A percentile compares a stretch with the other conserved stretches of the same genome.
Evolutionary conservation across 257 asterid species (phyloP).

Genomic region (Solanum arcanum): DNA sequence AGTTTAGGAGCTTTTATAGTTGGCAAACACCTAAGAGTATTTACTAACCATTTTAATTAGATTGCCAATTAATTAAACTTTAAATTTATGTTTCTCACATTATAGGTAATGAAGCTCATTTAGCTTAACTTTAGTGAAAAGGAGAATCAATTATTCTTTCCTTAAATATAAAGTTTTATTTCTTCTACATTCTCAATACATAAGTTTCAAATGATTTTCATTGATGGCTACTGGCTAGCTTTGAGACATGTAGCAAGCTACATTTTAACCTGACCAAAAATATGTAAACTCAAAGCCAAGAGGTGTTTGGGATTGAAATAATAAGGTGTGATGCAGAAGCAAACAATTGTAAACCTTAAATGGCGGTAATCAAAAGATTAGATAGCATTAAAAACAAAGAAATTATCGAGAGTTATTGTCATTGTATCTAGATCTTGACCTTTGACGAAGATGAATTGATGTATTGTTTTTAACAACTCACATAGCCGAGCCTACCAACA

Average conservation of each 20-base stretch:
- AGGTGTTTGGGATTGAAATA: background rate
- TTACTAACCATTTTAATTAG: background rate
- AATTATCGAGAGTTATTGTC: background rate
- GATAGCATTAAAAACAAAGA: background rate
- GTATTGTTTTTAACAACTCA: background rate
- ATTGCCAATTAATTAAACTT: background rate
- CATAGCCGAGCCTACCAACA: background rate
- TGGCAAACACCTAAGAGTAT: background rate
- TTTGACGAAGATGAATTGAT: background rate
- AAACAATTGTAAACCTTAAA: background rate
- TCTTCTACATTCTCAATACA: background rate
- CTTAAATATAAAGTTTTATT: background rate
- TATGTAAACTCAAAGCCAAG: background rate
- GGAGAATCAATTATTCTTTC: background rate
- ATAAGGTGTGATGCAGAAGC: background rate
- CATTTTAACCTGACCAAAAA: background rate
- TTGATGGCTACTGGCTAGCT: background rate
- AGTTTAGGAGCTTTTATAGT: accelerated
- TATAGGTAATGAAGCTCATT: background rate
- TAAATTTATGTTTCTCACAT: background rate
- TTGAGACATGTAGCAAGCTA: background rate
- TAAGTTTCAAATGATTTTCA: background rate
- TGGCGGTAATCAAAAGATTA: background rate
- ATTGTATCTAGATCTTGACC: background rate
- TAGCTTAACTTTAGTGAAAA: background rate